These are phyloP conservation scores for Capronia americana DNA, from an alignment of 2,329 filamentous ascomycete species.

Conservation along the genomic window DNA sequence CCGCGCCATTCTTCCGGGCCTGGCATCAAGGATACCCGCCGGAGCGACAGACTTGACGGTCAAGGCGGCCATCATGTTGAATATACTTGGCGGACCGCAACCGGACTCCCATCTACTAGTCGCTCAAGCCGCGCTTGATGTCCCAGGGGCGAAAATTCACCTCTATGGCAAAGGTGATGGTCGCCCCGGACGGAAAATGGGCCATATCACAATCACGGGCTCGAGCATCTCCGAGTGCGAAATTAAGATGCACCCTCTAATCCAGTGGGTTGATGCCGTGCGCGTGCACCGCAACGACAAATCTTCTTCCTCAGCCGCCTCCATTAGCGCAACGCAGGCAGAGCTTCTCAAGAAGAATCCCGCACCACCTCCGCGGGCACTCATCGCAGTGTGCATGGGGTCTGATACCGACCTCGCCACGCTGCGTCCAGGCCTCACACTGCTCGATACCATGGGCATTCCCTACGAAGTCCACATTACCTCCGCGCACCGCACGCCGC, in stretches of 20 bases:
- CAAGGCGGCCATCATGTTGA: slow-evolving; percentile 60
- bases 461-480: slow-evolving; percentile 45
- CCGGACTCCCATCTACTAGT: slow-evolving; percentile 66
- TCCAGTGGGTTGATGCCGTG: slow-evolving; percentile 81
- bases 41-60: slow-evolving; percentile 55
- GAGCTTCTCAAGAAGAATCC: slow-evolving; percentile 34
- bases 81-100: slow-evolving; percentile 64
- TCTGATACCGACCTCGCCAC: slow-evolving; percentile 50
- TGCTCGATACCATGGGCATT: slow-evolving; percentile 43
- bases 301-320: slow-evolving; percentile 38
- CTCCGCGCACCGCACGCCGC: slow-evolving; percentile 67
- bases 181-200: slow-evolving; percentile 90
- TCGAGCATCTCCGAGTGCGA: slow-evolving; percentile 72
- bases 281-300: slow-evolving; percentile 64
- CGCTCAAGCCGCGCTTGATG: slow-evolving; percentile 62
- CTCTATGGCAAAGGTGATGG: slow-evolving; percentile 88
- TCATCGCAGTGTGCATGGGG: slow-evolving; percentile 57
- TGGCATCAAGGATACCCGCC: slow-evolving; percentile 65
- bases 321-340: slow-evolving; percentile 29
- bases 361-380: slow-evolving; percentile 39
- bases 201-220: slow-evolving; percentile 84
- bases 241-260: slow-evolving; percentile 70
- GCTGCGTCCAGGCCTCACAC: slow-evolving; percentile 42
- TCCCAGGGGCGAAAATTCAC: slow-evolving; percentile 71
- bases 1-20: slow-evolving; percentile 70